phyloP scores from a whole-genome alignment of 768 basidiomycete genomes.

The Boletus rufocinnamomeus region DNA sequence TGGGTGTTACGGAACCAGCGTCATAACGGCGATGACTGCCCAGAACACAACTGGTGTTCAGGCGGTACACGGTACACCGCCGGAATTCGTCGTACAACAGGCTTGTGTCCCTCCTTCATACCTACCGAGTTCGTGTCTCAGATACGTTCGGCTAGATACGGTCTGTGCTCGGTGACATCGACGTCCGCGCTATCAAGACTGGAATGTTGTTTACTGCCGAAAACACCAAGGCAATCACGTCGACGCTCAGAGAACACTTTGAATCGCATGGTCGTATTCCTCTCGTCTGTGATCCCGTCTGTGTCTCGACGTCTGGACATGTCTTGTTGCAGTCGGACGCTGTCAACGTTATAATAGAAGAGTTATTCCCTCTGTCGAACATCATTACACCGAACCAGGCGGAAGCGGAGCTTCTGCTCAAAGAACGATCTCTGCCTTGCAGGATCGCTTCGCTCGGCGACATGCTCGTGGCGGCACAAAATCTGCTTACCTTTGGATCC shows the following conservation, averaged over 20 bases:
- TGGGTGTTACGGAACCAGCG: slow-evolving; percentile 78
- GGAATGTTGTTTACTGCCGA: slow-evolving; percentile 81
- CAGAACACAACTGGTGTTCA: slow-evolving; percentile 90
- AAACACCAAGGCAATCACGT: slow-evolving; percentile 52
- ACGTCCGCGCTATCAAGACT: slow-evolving; percentile 76
- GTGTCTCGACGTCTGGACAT: slow-evolving; percentile 88
- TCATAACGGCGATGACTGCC: slow-evolving; percentile 82
- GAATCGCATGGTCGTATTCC: slow-evolving; percentile 40
- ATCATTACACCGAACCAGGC: slow-evolving; percentile 85
- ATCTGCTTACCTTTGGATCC: slow-evolving; percentile 50
- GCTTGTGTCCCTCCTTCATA: slow-evolving; percentile 38
- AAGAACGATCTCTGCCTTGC: slow-evolving; percentile 30
- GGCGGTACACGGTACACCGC: slow-evolving; percentile 64
- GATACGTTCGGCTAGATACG: slow-evolving; percentile 49
- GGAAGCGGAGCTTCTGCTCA: slow-evolving; percentile 74
- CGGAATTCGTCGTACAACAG: slow-evolving; percentile 75
- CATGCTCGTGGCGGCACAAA: slow-evolving; percentile 59
- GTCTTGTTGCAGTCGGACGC: slow-evolving; percentile 70
- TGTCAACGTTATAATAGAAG: slow-evolving; percentile 52
- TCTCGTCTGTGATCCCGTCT: slow-evolving; percentile 80
- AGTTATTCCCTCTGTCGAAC: slow-evolving; percentile 70
- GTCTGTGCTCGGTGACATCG: slow-evolving; percentile 71
- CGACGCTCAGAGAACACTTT: slow-evolving; percentile 49
- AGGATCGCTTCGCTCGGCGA: slow-evolving; percentile 51
- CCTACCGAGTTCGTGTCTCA: background rate